Percentiles rank a stretch among this genome's conserved stretches.
Conservation (phyloP, 2,329 filamentous ascomycete genomes). For the Chalaropsis ovoidea region DNA sequence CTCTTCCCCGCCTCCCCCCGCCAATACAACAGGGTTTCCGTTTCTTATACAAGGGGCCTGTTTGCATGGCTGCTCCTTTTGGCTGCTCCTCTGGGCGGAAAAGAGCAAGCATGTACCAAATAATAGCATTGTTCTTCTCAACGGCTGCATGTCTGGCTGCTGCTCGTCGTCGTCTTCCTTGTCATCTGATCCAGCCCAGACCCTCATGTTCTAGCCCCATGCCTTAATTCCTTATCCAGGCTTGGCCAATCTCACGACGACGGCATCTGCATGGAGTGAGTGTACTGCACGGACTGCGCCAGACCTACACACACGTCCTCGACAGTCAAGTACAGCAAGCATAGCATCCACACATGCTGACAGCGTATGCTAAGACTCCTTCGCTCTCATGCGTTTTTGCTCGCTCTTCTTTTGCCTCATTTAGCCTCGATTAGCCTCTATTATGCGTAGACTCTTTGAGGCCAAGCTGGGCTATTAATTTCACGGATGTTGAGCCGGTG, state of each 20-base stretch:
- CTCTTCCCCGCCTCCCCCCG: not conserved
- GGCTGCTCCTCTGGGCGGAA: not conserved
- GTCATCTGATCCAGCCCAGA: not conserved
- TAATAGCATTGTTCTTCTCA: not conserved
- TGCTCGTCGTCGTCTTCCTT: not conserved
- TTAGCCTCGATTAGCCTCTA: not conserved
- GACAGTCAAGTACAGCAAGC: too few species aligned
- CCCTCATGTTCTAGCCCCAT: not conserved
- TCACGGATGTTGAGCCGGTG: constrained; percentile 1
- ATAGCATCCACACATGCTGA: not conserved
- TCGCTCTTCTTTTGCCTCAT: not conserved
- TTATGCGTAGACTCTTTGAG: not conserved
- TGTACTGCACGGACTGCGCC: not conserved
- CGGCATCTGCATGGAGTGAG: not conserved
- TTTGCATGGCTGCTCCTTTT: not conserved
- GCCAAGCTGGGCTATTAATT: not conserved
- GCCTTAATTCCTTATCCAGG: not conserved
- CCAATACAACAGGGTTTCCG: not conserved
- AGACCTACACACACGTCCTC: too few species aligned
- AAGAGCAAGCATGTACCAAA: not conserved
- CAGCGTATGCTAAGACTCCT: not conserved
- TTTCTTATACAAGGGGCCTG: too few species aligned
- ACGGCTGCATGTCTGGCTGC: too few species aligned
- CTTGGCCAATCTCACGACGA: not conserved
- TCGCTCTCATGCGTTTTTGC: not conserved